Percentiles rank a stretch among this genome's conserved stretches.
These are phyloP conservation scores for Pythium aristosporum DNA, from an alignment of 352 stramenopile species.

Conservation along the genomic window DNA sequence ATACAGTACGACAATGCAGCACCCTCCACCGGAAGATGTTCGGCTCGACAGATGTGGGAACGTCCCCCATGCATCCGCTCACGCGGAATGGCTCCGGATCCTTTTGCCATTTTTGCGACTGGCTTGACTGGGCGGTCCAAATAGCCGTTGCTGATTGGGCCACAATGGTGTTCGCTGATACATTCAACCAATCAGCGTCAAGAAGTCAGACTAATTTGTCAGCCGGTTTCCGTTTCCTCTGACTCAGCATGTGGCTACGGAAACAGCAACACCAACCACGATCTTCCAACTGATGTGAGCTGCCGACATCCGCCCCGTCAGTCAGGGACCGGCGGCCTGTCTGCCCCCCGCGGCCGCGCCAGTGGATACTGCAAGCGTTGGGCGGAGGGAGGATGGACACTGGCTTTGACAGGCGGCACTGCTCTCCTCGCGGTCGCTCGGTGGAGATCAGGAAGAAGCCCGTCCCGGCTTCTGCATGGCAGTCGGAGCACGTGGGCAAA, in stretches of 20 bases:
- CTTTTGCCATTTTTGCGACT: neutral
- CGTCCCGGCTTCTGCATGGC: conserved; percentile 18
- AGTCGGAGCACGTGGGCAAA: neutral
- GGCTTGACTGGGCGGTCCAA: neutral
- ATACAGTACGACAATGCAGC: neutral
- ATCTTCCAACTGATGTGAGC: conserved; percentile 1
- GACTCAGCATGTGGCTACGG: conserved; percentile 17
- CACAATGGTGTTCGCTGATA: neutral
- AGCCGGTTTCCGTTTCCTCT: conserved; percentile 24
- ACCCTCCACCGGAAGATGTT: neutral
- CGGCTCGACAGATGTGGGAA: conserved; percentile 15
- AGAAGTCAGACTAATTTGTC: conserved; percentile 13
- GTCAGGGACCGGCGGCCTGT: neutral
- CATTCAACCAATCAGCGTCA: conserved; percentile 12
- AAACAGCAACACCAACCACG: neutral
- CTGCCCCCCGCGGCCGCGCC: neutral
- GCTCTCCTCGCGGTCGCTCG: neutral
- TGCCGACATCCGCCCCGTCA: neutral
- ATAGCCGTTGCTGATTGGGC: conserved; percentile 16
- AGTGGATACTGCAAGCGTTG: conserved; percentile 13
- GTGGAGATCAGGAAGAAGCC: neutral
- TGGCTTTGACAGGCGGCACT: conserved; percentile 2
- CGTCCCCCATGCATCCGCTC: conserved; percentile 20
- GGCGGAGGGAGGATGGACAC: conserved; percentile 2
- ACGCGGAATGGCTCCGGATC: conserved; percentile 16